Conservation (phyloP, 768 basidiomycete genomes). For the Lactarius quietus region DNA sequence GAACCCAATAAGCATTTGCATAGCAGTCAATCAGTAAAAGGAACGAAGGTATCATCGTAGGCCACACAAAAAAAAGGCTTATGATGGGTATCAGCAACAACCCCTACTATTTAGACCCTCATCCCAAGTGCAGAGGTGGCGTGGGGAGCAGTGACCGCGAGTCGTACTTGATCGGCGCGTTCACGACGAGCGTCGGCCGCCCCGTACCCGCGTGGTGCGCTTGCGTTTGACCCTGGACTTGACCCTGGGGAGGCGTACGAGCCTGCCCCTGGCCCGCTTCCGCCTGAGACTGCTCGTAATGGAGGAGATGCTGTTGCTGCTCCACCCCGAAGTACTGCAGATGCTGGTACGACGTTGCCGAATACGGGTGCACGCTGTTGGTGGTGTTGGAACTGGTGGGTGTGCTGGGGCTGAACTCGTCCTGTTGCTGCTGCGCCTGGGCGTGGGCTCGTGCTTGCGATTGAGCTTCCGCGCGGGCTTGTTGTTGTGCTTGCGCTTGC, state of each 20-base stretch:
- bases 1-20: slow-evolving; percentile 13
- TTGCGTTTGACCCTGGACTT: slow-evolving; percentile 20
- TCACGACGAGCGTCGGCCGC: slow-evolving; percentile 20
- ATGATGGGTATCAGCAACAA: not conserved
- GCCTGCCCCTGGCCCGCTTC: slow-evolving; percentile 13
- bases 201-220: slow-evolving; percentile 22
- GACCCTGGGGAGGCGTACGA: slow-evolving; percentile 24
- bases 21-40: not conserved
- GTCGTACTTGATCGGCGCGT: slow-evolving; percentile 22
- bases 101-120: slow-evolving; percentile 10
- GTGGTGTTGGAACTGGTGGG: slow-evolving; percentile 11
- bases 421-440: slow-evolving; percentile 1
- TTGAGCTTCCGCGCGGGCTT: slow-evolving; percentile 24
- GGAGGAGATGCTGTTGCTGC: slow-evolving; percentile 19
- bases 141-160: slow-evolving; percentile 26
- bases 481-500: slow-evolving; percentile 22
- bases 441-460: slow-evolving; percentile 23
- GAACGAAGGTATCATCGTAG: slow-evolving; percentile 12
- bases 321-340: slow-evolving; percentile 21
- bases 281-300: slow-evolving; percentile 18
- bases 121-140: slow-evolving; percentile 25
- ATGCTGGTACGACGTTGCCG: slow-evolving; percentile 20
- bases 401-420: slow-evolving; percentile 3
- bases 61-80: not conserved
- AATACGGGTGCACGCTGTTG: slow-evolving; percentile 23